Conservation (phyloP, 106 monocot species). For the Acanthochlamys bracteata region DNA sequence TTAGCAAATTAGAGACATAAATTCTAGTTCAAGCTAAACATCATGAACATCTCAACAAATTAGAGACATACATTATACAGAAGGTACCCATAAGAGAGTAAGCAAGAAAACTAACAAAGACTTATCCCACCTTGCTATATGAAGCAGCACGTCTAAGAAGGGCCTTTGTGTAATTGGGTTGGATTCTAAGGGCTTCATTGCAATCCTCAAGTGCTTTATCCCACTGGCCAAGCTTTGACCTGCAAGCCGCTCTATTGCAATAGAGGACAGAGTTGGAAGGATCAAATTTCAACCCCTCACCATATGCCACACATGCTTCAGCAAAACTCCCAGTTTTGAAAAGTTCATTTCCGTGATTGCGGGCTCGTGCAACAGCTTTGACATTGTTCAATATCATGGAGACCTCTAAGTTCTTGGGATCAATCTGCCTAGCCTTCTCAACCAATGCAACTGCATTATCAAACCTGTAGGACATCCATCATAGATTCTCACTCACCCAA, state of each 20-base stretch:
- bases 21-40: conserved; percentile 35
- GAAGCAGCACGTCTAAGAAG: conserved; percentile 76
- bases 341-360: conserved; percentile 42
- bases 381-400: conserved; percentile 23
- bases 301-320: conserved; percentile 51
- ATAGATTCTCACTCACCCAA: conserved; percentile 7
- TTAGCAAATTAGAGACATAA: neutral
- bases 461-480: conserved; percentile 34
- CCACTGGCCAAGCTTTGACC: conserved; percentile 59
- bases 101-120: neutral
- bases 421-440: conserved; percentile 39
- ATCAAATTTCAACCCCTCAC: conserved; percentile 49
- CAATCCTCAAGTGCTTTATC: conserved; percentile 55
- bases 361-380: conserved; percentile 30
- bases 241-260: conserved; percentile 71
- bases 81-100: neutral
- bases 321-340: conserved; percentile 40
- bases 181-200: conserved; percentile 44
- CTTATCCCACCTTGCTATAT: conserved; percentile 45
- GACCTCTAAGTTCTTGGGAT: conserved; percentile 33
- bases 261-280: conserved; percentile 51
- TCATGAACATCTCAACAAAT: neutral
- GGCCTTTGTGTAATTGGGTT: conserved; percentile 56
- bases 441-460: conserved; percentile 40
- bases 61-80: neutral